A percentile compares a stretch with the other conserved stretches of the same genome.
Conservation (phyloP, 202 grass and related monocot genomes). For the Saccharum hybrid region DNA sequence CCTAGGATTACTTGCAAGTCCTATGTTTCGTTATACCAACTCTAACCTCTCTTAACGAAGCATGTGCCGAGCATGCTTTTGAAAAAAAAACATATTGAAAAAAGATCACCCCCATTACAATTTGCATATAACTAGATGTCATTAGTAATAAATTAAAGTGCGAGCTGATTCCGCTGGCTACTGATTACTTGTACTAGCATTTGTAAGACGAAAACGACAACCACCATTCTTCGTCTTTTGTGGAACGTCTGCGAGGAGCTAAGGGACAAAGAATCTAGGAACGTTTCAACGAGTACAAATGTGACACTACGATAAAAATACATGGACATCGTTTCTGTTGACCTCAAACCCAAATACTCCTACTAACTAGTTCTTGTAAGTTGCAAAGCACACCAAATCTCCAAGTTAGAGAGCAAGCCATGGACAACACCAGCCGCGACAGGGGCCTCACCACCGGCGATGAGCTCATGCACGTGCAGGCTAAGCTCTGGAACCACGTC, state of each 20-base stretch:
- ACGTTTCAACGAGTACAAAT: not conserved
- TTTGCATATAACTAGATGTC: not conserved
- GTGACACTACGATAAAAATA: not conserved
- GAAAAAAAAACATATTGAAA: too few relatives aligned
- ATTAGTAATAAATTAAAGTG: not conserved
- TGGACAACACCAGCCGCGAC: slow-evolving; percentile 34
- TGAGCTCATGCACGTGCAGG: slow-evolving; percentile 55
- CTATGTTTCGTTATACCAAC: too few relatives aligned
- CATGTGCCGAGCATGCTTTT: too few relatives aligned
- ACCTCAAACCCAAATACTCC: slow-evolving; percentile 2
- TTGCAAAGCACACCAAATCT: not conserved
- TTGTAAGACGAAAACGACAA: not conserved
- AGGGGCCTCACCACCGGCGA: slow-evolving; percentile 20
- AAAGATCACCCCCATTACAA: not conserved
- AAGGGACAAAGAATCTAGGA: not conserved
- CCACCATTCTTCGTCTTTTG: not conserved
- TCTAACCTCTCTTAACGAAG: too few relatives aligned
- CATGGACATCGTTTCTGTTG: not conserved
- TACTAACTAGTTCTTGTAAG: not conserved
- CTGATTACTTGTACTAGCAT: not conserved
- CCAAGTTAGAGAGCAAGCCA: slow-evolving; percentile 12
- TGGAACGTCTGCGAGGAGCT: not conserved
- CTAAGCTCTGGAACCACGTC: slow-evolving; percentile 59
- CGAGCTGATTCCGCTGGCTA: too few relatives aligned
- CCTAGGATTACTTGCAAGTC: too few relatives aligned